These are phyloP conservation scores for Dendrocalamus sinicus DNA, from an alignment of 176 grass and related monocot species.

Conservation along the genomic window DNA sequence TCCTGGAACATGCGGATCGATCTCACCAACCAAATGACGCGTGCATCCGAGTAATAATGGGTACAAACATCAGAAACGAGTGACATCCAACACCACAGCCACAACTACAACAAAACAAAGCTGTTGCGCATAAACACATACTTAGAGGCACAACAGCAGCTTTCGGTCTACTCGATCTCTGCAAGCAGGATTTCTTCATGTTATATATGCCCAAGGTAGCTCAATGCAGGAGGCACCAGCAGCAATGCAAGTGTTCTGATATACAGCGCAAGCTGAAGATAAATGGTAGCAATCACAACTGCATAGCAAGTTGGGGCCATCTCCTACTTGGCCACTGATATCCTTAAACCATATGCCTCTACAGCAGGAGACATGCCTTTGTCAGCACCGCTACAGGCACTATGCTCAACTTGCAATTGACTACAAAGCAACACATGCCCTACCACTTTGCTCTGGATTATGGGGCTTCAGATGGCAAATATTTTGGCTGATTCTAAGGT, in stretches of 20 bases:
- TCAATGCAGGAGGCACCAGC: conserved; percentile 36
- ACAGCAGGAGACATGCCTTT: conserved; percentile 21
- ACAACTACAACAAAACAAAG: background rate
- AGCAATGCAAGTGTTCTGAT: conserved; percentile 7
- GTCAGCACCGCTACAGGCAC: conserved; percentile 18
- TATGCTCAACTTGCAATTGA: conserved; percentile 46
- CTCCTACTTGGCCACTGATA: conserved; percentile 20
- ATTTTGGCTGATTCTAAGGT: conserved; percentile 21
- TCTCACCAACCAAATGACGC: too few relatives aligned
- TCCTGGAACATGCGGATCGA: too few relatives aligned
- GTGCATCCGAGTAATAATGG: too few relatives aligned
- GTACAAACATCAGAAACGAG: conserved; percentile 4
- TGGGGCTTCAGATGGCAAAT: conserved; percentile 6
- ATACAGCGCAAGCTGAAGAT: conserved; percentile 4
- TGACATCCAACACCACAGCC: background rate
- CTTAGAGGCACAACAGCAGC: background rate
- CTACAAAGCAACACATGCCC: conserved; percentile 7
- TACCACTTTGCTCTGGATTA: conserved; percentile 9
- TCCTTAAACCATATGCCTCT: conserved; percentile 14
- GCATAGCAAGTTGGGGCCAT: conserved; percentile 36
- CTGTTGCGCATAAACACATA: conserved; percentile 28
- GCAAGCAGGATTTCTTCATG: background rate
- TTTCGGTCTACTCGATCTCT: background rate
- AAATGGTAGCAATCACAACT: conserved; percentile 25
- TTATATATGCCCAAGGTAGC: conserved; percentile 3